phyloP scores from a whole-genome alignment of 495 filamentous ascomycete genomes.

The Neurospora cerealis region DNA sequence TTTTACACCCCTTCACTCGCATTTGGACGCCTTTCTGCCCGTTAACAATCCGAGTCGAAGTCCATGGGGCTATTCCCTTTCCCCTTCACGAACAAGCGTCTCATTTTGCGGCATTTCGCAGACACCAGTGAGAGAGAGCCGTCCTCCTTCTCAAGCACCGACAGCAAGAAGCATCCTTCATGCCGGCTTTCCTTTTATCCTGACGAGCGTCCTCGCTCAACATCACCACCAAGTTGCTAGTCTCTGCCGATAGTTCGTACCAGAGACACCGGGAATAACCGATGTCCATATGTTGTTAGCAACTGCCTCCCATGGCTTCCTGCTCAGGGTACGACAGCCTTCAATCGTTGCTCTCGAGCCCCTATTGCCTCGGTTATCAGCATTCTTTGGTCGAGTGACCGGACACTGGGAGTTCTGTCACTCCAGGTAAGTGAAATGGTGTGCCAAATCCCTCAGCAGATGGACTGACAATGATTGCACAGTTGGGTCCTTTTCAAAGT shows the following conservation, averaged over 20 bases:
- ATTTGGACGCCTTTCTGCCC: not conserved
- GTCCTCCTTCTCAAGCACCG: not conserved
- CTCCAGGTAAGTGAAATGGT: not conserved
- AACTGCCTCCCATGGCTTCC: not conserved
- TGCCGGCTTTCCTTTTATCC: not conserved
- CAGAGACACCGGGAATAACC: not conserved
- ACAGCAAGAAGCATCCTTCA: not conserved
- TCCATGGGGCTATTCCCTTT: not conserved
- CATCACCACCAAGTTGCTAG: not conserved
- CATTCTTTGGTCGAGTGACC: not conserved
- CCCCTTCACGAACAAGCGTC: not conserved
- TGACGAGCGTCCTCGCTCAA: not conserved
- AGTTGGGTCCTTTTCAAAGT: not conserved
- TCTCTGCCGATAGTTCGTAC: not conserved
- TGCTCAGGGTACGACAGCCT: not conserved
- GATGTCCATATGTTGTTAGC: not conserved
- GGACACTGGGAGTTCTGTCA: not conserved
- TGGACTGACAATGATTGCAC: not conserved
- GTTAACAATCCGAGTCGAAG: not conserved
- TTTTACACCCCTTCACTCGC: not conserved
- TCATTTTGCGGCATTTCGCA: not conserved
- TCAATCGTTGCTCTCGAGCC: not conserved
- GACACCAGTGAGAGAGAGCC: not conserved
- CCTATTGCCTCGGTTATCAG: not conserved
- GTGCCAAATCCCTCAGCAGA: not conserved